These are phyloP conservation scores for Mycena alexandri DNA, from an alignment of 768 basidiomycete genomes.

Conservation along the genomic window DNA sequence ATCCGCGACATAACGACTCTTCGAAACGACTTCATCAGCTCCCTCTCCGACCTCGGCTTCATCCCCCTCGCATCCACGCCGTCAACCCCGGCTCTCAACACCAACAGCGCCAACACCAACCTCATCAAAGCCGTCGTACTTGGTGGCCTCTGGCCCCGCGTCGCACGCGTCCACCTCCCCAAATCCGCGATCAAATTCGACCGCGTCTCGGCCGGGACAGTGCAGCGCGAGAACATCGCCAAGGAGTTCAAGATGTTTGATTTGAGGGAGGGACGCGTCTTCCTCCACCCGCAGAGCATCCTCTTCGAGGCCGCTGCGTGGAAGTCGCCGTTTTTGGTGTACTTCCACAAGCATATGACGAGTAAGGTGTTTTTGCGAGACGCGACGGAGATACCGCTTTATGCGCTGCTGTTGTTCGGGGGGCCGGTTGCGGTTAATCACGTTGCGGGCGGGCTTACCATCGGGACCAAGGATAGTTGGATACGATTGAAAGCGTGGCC, in stretches of 20 bases:
- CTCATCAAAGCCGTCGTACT: slow-evolving; percentile 88
- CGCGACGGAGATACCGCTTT: slow-evolving; percentile 94
- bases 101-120: slow-evolving; percentile 74
- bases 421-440: slow-evolving; percentile 85
- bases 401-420: slow-evolving; percentile 87
- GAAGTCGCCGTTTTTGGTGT: slow-evolving; percentile 84
- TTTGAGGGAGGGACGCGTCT: slow-evolving; percentile 72
- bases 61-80: slow-evolving; percentile 62
- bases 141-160: slow-evolving; percentile 89
- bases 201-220: slow-evolving; percentile 83
- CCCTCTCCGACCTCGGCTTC: slow-evolving; percentile 80
- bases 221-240: slow-evolving; percentile 87
- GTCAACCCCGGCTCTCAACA: slow-evolving; percentile 66
- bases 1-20: slow-evolving; percentile 84
- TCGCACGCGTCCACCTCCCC: slow-evolving; percentile 83
- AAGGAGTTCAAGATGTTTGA: slow-evolving; percentile 89
- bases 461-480: slow-evolving; percentile 64
- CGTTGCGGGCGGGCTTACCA: slow-evolving; percentile 78
- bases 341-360: slow-evolving; percentile 86
- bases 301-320: slow-evolving; percentile 81
- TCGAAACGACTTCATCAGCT: slow-evolving; percentile 80
- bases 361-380: slow-evolving; percentile 89
- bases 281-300: slow-evolving; percentile 86
- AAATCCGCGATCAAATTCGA: slow-evolving; percentile 84
- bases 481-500: slow-evolving; percentile 86